These are phyloP conservation scores for Cryphonectria nitschkei DNA, from an alignment of 2,329 filamentous ascomycete species.

Conservation along the genomic window DNA sequence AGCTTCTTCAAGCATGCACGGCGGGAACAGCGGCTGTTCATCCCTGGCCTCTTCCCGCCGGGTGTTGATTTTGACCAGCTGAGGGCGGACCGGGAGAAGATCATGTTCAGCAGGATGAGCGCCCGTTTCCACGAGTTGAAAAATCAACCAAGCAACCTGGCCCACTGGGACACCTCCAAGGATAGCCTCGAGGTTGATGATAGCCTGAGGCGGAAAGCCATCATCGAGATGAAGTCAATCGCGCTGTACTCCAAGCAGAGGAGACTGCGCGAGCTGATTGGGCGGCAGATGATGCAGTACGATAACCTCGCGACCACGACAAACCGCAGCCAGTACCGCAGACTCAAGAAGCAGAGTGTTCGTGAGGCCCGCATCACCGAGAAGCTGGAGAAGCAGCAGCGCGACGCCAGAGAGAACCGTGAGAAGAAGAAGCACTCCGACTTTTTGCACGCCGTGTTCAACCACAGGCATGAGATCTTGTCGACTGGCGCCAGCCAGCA, in stretches of 20 bases:
- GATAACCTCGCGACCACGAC: conserved; percentile 97
- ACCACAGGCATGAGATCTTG: conserved; percentile 78
- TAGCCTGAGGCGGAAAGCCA: conserved; percentile 80
- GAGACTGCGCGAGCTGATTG: conserved; percentile 81
- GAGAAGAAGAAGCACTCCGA: conserved; percentile 98
- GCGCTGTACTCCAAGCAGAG: conserved; percentile 88
- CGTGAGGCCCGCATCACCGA: conserved; percentile 96
- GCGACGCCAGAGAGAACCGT: conserved; percentile 90
- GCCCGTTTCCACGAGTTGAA: conserved; percentile 85
- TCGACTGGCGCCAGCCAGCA: conserved; percentile 69
- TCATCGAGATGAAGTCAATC: conserved; percentile 95
- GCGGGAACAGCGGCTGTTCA: conserved; percentile 75
- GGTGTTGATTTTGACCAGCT: conserved; percentile 87
- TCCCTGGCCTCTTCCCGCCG: conserved; percentile 86
- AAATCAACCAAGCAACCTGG: conserved; percentile 80
- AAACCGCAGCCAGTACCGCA: conserved; percentile 86
- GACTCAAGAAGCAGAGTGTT: conserved; percentile 96
- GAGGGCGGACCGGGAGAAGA: conserved; percentile 82
- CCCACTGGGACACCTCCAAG: conserved; percentile 81
- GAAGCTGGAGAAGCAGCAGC: conserved; percentile 98
- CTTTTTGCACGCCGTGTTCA: conserved; percentile 84
- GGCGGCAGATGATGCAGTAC: conserved; percentile 90
- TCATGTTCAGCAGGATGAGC: conserved; percentile 87
- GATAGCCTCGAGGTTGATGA: conserved; percentile 73
- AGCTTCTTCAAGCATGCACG: conserved; percentile 79